Base-by-base conservation (phyloP, 805 yeast species). In the Starmerella floris region DNA sequence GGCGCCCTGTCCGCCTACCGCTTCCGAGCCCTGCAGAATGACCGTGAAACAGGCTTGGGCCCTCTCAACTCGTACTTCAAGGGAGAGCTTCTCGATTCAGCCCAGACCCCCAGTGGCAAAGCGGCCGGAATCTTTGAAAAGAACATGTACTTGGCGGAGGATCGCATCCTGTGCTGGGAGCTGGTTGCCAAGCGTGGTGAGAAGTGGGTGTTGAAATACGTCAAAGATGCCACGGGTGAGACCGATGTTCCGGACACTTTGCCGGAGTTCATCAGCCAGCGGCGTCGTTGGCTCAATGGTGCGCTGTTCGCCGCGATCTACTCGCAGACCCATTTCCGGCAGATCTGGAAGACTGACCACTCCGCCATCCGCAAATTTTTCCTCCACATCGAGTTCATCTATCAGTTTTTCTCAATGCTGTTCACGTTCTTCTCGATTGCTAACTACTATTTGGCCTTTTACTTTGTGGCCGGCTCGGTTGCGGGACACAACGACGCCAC, bases 261-360 rank as follows among this genome's bases (percentile, higher is more conserved):
- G 35, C 80, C 95, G n/a, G 97, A 91, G 58, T 84, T 91, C 57
- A 83, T 88, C 41, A 74, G 91, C 43, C 98, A 88, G 66, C 79
- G 98, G 66, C 79, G 98, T 67, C 77, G 98, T 68, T 88, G 98
- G 98, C 72, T 88, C 48, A 88, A 88, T 62, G 99, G 99, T 60
- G 94, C 98, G 2, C 73, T 91, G 58, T 91, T 91, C 65, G 97
- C 99, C 1, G 97, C 97, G 3, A 67, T 87, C 42, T 91, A 81
- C 59, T 77, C 96, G 2, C 83, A 83, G 50, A 57, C 82, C 43
- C 94, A 87, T 59, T 83, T 87, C 71, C 70, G 76, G 43, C 81
- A 82, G 53, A 81, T 91, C 43, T 88, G 95, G 94, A 66, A 72
- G 47, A 83, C 95, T 0, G 81, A 78, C 53, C 99, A 91, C 62